Conservation (phyloP, 2,329 filamentous ascomycete species). For the Aspergillus caelatus region DNA sequence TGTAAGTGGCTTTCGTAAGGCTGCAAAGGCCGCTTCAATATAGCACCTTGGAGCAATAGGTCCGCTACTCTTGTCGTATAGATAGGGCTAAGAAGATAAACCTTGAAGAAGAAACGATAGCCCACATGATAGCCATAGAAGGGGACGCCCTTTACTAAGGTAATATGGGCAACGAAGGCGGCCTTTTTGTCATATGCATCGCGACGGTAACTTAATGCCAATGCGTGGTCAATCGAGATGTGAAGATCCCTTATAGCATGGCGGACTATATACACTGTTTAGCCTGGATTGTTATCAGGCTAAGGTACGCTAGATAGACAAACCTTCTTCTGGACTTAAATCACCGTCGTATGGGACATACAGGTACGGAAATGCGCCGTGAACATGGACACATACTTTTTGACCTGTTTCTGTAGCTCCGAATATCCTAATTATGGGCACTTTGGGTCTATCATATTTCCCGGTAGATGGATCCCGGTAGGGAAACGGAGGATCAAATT, state of each 20-base stretch:
- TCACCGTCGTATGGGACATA: constrained; percentile 82
- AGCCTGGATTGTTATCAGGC: neutral
- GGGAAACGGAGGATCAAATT: constrained; percentile 78
- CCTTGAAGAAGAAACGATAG: constrained; percentile 87
- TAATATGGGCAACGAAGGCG: constrained; percentile 85
- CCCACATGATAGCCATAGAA: constrained; percentile 97
- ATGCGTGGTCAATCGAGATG: constrained; percentile 84
- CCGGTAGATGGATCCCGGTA: constrained; percentile 64
- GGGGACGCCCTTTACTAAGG: constrained; percentile 86
- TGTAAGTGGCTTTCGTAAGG: constrained; percentile 94
- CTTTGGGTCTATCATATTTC: constrained; percentile 66
- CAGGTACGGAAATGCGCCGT: constrained; percentile 95
- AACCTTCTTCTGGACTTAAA: constrained; percentile 69
- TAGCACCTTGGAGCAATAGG: constrained; percentile 81
- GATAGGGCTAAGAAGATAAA: constrained; percentile 87
- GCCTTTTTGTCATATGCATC: constrained; percentile 71
- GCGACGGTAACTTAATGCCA: constrained; percentile 81
- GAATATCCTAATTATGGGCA: constrained; percentile 88
- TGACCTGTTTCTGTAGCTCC: constrained; percentile 92
- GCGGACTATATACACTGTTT: constrained; percentile 58
- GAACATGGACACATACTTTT: constrained; percentile 93
- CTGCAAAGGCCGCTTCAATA: constrained; percentile 82
- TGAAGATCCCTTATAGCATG: constrained; percentile 78
- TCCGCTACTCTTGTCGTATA: constrained; percentile 88
- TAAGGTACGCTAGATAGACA: constrained; percentile 28